Base-by-base conservation (phyloP, 1,284 basidiomycete species). In the Pascua sp. region DNA sequence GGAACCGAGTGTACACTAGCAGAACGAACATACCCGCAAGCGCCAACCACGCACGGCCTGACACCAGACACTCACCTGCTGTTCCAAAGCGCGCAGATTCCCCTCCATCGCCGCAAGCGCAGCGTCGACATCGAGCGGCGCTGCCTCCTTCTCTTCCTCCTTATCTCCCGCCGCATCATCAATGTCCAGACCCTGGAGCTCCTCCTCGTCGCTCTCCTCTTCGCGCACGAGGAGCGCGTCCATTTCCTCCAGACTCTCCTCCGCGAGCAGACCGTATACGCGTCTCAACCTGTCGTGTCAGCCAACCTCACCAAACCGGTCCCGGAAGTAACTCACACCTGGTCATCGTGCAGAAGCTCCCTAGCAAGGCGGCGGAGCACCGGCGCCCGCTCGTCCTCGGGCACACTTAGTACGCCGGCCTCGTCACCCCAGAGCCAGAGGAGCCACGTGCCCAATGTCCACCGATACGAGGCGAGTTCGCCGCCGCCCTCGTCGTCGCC, bases 371-470 rank as follows among this genome's bases (percentile, higher is more conserved):
- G 53, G 11, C 50, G 41, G 13, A 55, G 45, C 10, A 60, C 45
- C 8, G 32, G 49, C 8, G 40, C 40, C 32, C 46, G 16, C 24
- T 50, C 53, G 10, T 56, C 58, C 11, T 44, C 54, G 1, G 55
- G 47, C 10, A 62, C 43, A n/a, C 24, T 17, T 16, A 60, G 41
- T 4, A 7, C 24, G 24, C 24, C 24, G 2, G 18, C 42, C 1
- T 46, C 55, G 7, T 52, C 52, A 11, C 45, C 40, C 56, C 59
- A 63, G 17, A 58, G 38, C 47, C 48, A 40, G 2, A 45, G 13
- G 16, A 63, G 56, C 62, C 62, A 63, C 18, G 45, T 46, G 9
- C 53, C 62, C 18, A 63, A 47, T 38, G 62, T 58, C 62, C 62
- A 63, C 24, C 62, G 53, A 45, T 58, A 63, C 8, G 47, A 51